Evolutionary conservation across 805 yeast species (phyloP).

Genomic region (Wickerhamiella lipophila): DNA sequence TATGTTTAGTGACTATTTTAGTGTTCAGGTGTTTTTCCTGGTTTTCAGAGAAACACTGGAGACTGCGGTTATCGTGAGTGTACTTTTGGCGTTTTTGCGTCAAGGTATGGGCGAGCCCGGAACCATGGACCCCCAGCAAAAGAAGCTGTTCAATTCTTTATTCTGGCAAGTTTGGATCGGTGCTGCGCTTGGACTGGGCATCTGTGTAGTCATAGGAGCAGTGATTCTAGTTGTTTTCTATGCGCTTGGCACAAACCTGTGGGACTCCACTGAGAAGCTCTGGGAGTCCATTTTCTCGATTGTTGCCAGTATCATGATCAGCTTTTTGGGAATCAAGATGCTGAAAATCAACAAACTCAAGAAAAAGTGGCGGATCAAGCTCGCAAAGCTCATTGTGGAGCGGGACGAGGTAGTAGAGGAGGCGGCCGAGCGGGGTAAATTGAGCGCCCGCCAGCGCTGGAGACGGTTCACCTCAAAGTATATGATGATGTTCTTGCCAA

Average conservation of each 20-base stretch:
- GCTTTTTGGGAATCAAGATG: slow-evolving; percentile 77
- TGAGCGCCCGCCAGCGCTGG: not conserved
- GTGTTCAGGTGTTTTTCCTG: slow-evolving; percentile 70
- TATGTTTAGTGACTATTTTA: slow-evolving; percentile 33
- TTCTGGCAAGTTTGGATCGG: slow-evolving; percentile 73
- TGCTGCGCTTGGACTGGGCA: slow-evolving; percentile 52
- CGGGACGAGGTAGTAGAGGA: slow-evolving; percentile 8
- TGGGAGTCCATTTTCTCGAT: slow-evolving; percentile 83
- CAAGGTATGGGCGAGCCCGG: slow-evolving; percentile 51
- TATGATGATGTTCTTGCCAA: slow-evolving; percentile 65
- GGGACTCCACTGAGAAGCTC: slow-evolving; percentile 77
- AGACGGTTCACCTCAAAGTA: slow-evolving; percentile 34
- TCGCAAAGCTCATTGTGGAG: slow-evolving; percentile 33
- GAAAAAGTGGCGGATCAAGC: slow-evolving; percentile 63
- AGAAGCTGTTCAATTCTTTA: slow-evolving; percentile 32
- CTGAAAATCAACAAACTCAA: slow-evolving; percentile 69
- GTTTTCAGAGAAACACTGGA: slow-evolving; percentile 83
- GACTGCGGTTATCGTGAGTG: slow-evolving; percentile 78
- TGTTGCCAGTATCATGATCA: slow-evolving; percentile 63
- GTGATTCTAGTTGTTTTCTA: slow-evolving; percentile 59
- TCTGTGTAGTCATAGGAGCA: slow-evolving; percentile 64
- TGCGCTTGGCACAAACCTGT: slow-evolving; percentile 64
- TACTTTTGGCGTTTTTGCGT: slow-evolving; percentile 70
- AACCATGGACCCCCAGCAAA: slow-evolving; percentile 14
- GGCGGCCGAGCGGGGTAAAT: not conserved